Conservation (phyloP, 2,329 filamentous ascomycete genomes). For the Talaromyces sp. region DNA sequence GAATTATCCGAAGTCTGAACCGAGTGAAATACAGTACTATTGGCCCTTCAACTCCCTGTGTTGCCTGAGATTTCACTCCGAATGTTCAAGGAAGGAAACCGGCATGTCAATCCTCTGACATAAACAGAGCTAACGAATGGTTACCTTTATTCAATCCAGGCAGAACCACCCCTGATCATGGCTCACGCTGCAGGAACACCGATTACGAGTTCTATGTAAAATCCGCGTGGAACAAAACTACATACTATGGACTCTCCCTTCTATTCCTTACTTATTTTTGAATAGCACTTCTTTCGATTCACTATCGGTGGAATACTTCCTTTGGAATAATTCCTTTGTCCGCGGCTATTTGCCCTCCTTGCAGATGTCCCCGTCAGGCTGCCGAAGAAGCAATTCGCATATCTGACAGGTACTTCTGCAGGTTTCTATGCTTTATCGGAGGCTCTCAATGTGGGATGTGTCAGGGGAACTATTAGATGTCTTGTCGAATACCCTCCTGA, state of each 20-base stretch:
- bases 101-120: too few species aligned
- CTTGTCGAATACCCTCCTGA: neutral
- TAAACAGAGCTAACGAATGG: neutral
- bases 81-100: neutral
- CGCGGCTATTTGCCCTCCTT: conserved; percentile 1
- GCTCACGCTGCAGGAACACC: neutral
- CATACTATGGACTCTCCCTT: neutral
- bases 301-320: neutral
- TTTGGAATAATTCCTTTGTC: neutral
- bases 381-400: neutral
- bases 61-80: neutral
- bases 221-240: neutral
- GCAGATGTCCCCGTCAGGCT: neutral
- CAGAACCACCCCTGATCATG: neutral
- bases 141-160: neutral
- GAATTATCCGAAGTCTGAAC: neutral
- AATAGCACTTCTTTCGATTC: neutral
- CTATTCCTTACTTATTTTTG: neutral
- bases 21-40: neutral
- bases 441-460: neutral
- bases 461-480: neutral
- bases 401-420: conserved; percentile 1
- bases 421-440: neutral
- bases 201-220: neutral
- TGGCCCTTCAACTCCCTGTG: neutral